These are phyloP conservation scores for Citeromyces matritensis DNA, from an alignment of 805 yeast species.

Conservation along the genomic window DNA sequence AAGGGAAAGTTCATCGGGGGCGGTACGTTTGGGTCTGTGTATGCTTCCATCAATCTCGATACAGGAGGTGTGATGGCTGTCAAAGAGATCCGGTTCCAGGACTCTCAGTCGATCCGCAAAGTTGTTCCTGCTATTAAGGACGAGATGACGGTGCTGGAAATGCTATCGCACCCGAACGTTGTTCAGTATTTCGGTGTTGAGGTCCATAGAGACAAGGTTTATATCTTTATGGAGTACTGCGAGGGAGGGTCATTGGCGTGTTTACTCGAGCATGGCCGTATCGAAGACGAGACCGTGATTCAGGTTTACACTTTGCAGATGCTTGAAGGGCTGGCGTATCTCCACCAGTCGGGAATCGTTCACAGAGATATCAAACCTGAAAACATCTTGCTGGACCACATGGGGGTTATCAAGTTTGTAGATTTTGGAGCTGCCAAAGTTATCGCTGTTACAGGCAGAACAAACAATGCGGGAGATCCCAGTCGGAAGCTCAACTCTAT, in stretches of 20 bases:
- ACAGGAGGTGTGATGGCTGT: slow-evolving; percentile 96
- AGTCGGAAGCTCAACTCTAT: slow-evolving; percentile 24
- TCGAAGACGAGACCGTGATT: slow-evolving; percentile 87
- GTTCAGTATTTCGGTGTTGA: slow-evolving; percentile 96
- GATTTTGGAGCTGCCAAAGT: slow-evolving; percentile 98
- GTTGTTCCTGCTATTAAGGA: slow-evolving; percentile 84
- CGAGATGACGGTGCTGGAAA: slow-evolving; percentile 92
- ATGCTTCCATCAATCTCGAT: slow-evolving; percentile 81
- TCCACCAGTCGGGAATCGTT: slow-evolving; percentile 90
- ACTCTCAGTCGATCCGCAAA: slow-evolving; percentile 68
- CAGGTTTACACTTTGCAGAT: slow-evolving; percentile 84
- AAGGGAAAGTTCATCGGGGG: slow-evolving; percentile 90
- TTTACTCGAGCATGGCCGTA: slow-evolving; percentile 77
- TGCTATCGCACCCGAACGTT: slow-evolving; percentile 90
- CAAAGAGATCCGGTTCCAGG: slow-evolving; percentile 85
- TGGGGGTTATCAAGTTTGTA: slow-evolving; percentile 87
- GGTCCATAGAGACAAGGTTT: slow-evolving; percentile 90
- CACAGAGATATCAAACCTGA: slow-evolving; percentile 97
- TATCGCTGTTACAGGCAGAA: slow-evolving; percentile 45
- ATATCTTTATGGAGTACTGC: slow-evolving; percentile 94
- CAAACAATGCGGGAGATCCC: slow-evolving; percentile 5
- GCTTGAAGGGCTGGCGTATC: slow-evolving; percentile 88
- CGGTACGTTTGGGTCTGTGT: slow-evolving; percentile 92
- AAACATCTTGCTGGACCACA: slow-evolving; percentile 76
- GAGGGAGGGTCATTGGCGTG: slow-evolving; percentile 90